Evolutionary conservation across 257 asterid genomes (phyloP).

Genomic region (Thymus quinquecostatus): DNA sequence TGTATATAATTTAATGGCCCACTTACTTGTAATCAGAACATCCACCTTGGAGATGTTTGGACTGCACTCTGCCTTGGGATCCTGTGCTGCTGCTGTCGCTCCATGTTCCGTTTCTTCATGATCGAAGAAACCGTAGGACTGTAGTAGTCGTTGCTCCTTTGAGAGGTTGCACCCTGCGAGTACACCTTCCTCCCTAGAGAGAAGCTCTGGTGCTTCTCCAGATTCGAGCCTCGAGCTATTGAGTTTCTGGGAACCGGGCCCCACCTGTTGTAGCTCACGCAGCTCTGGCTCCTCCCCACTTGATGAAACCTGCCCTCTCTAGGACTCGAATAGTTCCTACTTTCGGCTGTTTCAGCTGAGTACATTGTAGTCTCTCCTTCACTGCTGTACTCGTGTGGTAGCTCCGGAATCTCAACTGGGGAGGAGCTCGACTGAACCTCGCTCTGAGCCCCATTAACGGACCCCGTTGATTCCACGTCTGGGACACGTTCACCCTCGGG

Average conservation of each 20-base stretch:
- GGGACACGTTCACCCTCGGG: slow-evolving; percentile 39
- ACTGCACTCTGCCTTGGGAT: slow-evolving; percentile 54
- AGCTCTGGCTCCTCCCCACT: slow-evolving; percentile 94
- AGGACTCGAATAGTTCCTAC: slow-evolving; percentile 82
- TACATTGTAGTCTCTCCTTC: slow-evolving; percentile 99
- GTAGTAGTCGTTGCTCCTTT: slow-evolving; percentile 82
- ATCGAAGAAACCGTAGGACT: slow-evolving; percentile 94
- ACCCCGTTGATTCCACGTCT: slow-evolving; percentile 84
- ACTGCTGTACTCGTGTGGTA: slow-evolving; percentile 69
- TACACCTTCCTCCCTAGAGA: slow-evolving; percentile 72
- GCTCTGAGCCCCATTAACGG: slow-evolving; percentile 74
- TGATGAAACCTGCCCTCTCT: slow-evolving; percentile 57
- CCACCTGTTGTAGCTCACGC: slow-evolving; percentile 85
- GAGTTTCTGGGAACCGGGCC: slow-evolving; percentile 59
- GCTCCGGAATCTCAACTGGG: slow-evolving; percentile 47
- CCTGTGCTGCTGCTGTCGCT: slow-evolving; percentile 52
- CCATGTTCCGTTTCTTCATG: slow-evolving; percentile 81
- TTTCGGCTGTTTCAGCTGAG: slow-evolving; percentile 98
- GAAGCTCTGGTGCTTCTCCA: slow-evolving; percentile 70
- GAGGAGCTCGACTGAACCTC: slow-evolving; percentile 71
- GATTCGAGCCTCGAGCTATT: slow-evolving; percentile 58
- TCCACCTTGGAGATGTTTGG: slow-evolving; percentile 92
- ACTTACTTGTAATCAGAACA: slow-evolving; percentile 42
- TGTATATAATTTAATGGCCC: neutral
- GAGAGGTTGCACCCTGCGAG: slow-evolving; percentile 83